These are phyloP conservation scores for Oxytropis ochrocephala DNA, from an alignment of 306 rosid genomes.

Conservation along the genomic window DNA sequence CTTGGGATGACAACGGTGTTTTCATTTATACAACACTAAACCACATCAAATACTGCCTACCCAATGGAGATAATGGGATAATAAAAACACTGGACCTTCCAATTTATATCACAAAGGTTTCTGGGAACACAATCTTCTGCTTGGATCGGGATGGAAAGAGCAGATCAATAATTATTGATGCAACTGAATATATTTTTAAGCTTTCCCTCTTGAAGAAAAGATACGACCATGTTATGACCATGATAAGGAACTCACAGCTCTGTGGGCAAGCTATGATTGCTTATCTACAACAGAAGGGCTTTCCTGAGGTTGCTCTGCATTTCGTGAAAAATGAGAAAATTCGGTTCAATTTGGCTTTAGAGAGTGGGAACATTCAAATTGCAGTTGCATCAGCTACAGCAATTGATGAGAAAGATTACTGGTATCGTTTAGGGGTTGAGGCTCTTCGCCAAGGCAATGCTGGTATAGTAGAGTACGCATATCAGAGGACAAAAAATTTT, in stretches of 20 bases:
- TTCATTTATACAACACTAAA: constrained; percentile 86
- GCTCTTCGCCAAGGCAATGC: constrained; percentile 98
- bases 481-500: constrained; percentile 88
- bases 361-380: constrained; percentile 91
- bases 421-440: constrained; percentile 94
- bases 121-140: constrained; percentile 72
- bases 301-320: constrained; percentile 95
- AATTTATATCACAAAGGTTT: constrained; percentile 79
- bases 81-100: constrained; percentile 85
- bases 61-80: constrained; percentile 94
- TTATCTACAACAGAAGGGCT: constrained; percentile 93
- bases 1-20: constrained; percentile 94
- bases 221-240: constrained; percentile 89
- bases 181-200: constrained; percentile 86
- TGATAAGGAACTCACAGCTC: constrained; percentile 91
- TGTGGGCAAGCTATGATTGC: constrained; percentile 96
- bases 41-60: constrained; percentile 85
- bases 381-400: constrained; percentile 95
- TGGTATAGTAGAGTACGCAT: constrained; percentile 87
- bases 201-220: constrained; percentile 69
- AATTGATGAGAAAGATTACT: constrained; percentile 89
- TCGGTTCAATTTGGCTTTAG: constrained; percentile 84
- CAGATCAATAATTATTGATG: constrained; percentile 63
- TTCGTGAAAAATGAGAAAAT: constrained; percentile 90
- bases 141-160: constrained; percentile 94